Percentiles rank a stretch among this genome's conserved stretches.
Evolutionary conservation across 305 asterid genomes (phyloP).

Genomic region (Fraxinus floribunda): DNA sequence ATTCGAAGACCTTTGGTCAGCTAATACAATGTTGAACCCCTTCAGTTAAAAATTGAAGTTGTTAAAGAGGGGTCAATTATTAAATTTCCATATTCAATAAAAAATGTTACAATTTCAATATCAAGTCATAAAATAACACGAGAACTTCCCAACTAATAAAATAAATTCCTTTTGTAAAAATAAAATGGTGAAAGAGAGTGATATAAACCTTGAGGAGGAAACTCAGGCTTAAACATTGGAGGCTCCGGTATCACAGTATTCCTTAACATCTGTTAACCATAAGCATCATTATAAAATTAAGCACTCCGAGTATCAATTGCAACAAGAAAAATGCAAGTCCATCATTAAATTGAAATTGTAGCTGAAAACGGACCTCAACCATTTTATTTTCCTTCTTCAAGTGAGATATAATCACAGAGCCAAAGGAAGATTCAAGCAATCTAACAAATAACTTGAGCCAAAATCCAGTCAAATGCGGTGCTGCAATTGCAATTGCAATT

Average conservation of each 20-base stretch:
- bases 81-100: neutral
- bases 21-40: neutral
- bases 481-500: slow-evolving; percentile 41
- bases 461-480: slow-evolving; percentile 89
- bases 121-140: neutral
- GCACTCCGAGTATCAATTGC: slow-evolving; percentile 2
- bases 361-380: slow-evolving; percentile 50
- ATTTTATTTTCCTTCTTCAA: slow-evolving; percentile 68
- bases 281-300: slow-evolving; percentile 18
- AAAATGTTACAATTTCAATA: neutral
- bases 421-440: slow-evolving; percentile 66
- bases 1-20: neutral
- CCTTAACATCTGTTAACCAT: slow-evolving; percentile 62
- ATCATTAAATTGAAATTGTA: neutral
- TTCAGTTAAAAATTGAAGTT: neutral
- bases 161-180: neutral
- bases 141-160: neutral
- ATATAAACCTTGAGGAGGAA: slow-evolving; percentile 83
- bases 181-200: neutral
- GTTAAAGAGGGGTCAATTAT: neutral
- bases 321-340: neutral
- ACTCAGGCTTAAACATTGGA: slow-evolving; percentile 96
- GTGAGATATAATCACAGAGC: slow-evolving; percentile 50
- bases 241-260: slow-evolving; percentile 90
- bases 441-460: slow-evolving; percentile 55